Conservation (phyloP, 148 eudicot species). For the Simmondsia chinensis region DNA sequence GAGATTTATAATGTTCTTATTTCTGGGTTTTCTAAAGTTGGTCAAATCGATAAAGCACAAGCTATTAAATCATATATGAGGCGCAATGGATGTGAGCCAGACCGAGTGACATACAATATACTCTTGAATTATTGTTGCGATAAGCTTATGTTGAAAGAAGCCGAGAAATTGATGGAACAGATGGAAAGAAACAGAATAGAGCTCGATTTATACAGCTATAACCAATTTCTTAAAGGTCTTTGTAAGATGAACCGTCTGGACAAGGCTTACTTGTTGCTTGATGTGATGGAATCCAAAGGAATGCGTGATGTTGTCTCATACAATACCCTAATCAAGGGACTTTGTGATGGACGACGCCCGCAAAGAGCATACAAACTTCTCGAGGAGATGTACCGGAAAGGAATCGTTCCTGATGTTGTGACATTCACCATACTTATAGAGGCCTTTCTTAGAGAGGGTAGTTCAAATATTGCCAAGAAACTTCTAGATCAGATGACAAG, state of each 20-base stretch:
- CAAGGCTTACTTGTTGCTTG: conserved; percentile 66
- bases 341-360: conserved; percentile 34
- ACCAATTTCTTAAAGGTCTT: conserved; percentile 86
- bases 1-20: conserved; percentile 76
- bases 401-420: conserved; percentile 66
- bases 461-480: conserved; percentile 35
- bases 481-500: conserved; percentile 72
- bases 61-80: conserved; percentile 67
- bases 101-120: conserved; percentile 70
- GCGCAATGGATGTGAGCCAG: conserved; percentile 72
- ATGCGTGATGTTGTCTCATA: conserved; percentile 75
- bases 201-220: conserved; percentile 81
- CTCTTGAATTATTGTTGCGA: conserved; percentile 76
- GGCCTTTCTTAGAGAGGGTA: conserved; percentile 57
- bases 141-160: conserved; percentile 63
- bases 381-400: conserved; percentile 69
- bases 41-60: conserved; percentile 63
- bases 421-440: conserved; percentile 81
- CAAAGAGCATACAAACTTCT: conserved; percentile 55
- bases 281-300: conserved; percentile 64
- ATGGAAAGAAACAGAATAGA: conserved; percentile 54
- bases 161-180: conserved; percentile 59
- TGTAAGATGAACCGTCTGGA: conserved; percentile 76
- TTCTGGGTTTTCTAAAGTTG: conserved; percentile 71
- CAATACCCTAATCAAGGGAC: conserved; percentile 70